Evolutionary conservation across 352 stramenopile genomes (phyloP).

Genomic region (Phytophthora gonapodyides): DNA sequence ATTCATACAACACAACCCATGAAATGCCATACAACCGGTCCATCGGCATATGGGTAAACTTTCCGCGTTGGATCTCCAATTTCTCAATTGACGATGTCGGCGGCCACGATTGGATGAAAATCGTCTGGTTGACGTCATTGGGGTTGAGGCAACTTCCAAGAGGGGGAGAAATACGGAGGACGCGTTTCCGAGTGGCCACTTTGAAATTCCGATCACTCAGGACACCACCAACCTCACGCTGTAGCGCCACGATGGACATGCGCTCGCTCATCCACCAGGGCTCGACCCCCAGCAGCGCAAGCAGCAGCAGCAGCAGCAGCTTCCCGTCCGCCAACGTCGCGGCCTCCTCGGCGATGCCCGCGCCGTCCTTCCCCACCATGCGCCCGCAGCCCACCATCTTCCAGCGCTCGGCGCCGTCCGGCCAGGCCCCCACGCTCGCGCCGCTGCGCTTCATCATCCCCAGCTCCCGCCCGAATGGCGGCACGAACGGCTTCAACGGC

Average conservation of each 20-base stretch:
- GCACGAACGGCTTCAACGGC: conserved; percentile 23
- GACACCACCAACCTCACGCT: not conserved
- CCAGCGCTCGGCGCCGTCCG: conserved; percentile 23
- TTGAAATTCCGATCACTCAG: conserved; percentile 35
- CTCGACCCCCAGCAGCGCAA: conserved; percentile 25
- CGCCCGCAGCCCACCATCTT: conserved; percentile 42
- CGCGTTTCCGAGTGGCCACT: conserved; percentile 27
- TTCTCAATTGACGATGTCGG: conserved; percentile 33
- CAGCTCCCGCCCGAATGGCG: conserved; percentile 37
- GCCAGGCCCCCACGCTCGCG: conserved; percentile 56
- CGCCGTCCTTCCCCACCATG: conserved; percentile 55
- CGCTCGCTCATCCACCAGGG: conserved; percentile 71
- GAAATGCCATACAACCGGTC: no score
- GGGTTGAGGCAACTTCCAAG: conserved; percentile 12
- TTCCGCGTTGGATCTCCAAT: not conserved
- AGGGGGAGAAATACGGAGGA: conserved; percentile 25
- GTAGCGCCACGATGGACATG: conserved; percentile 62
- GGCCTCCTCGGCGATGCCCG: conserved; percentile 41
- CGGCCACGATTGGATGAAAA: conserved; percentile 43
- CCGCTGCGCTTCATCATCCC: conserved; percentile 83
- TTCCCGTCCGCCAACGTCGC: conserved; percentile 17
- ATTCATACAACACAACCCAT: no score
- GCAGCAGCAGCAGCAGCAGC: conserved; percentile 9
- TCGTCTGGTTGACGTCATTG: conserved; percentile 28
- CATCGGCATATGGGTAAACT: not conserved